Evolutionary conservation across 768 basidiomycete species (phyloP).

Genomic region (Russula brevipes): DNA sequence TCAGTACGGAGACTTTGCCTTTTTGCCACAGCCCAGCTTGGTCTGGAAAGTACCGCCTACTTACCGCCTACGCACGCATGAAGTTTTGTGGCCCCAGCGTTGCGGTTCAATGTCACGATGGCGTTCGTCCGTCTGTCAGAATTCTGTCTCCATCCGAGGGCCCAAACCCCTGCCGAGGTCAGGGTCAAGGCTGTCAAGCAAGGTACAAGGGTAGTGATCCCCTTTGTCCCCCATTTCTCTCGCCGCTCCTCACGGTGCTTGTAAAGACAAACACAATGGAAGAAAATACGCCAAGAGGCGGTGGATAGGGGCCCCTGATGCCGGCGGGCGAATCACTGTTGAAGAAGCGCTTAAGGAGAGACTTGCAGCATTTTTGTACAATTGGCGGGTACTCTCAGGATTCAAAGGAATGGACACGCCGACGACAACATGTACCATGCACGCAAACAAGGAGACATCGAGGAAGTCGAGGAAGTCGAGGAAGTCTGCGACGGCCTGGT

Average conservation of each 20-base stretch:
- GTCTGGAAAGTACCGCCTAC: not conserved
- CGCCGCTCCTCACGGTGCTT: not conserved
- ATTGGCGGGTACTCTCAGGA: not conserved
- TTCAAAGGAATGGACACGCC: not conserved
- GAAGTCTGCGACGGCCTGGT: too few relatives aligned
- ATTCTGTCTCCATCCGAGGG: not conserved
- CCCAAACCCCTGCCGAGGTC: not conserved
- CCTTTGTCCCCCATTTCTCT: not conserved
- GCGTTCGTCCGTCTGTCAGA: not conserved
- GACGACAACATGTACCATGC: not conserved
- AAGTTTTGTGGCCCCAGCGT: slow-evolving; percentile 2
- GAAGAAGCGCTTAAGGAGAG: not conserved
- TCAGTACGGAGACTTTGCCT: too few relatives aligned
- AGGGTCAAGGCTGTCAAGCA: not conserved
- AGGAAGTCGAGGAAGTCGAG: not conserved
- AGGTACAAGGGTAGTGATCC: not conserved
- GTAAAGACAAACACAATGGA: not conserved
- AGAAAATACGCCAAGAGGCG: not conserved
- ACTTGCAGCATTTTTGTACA: not conserved
- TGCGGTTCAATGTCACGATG: not conserved
- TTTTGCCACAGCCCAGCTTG: not conserved
- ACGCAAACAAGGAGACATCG: not conserved
- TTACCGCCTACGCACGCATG: not conserved
- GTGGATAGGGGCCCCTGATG: not conserved
- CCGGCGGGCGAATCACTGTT: not conserved